Evolutionary conservation across 192 early-diverging fungal species (phyloP).

Genomic region (Coemansia sp.): DNA sequence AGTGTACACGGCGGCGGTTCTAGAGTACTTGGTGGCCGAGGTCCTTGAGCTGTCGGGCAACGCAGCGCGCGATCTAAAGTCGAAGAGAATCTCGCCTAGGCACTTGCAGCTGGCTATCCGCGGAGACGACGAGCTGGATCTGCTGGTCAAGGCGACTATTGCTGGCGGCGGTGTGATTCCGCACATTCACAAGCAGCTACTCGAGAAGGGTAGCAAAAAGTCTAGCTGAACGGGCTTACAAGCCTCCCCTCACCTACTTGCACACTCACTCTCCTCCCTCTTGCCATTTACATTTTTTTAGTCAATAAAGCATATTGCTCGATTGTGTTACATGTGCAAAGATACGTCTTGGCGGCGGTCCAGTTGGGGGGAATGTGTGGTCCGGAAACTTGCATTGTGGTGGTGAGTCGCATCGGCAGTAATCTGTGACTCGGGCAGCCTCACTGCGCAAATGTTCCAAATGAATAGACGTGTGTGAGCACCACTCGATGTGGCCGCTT

Average conservation of each 20-base stretch:
- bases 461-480: not conserved
- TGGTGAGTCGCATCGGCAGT: not conserved
- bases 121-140: constrained; percentile 88
- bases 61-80: constrained; percentile 86
- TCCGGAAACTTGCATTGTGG: not conserved
- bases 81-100: constrained; percentile 86
- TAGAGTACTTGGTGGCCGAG: constrained; percentile 92
- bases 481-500: not conserved
- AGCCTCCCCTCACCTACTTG: not conserved
- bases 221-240: constrained; percentile 2
- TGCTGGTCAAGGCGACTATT: constrained; percentile 86
- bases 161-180: constrained; percentile 85
- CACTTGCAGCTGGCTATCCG: constrained; percentile 90
- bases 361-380: not conserved
- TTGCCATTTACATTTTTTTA: not conserved
- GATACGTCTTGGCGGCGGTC: not conserved
- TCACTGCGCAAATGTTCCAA: constrained; percentile 2
- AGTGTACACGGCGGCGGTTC: constrained; percentile 86
- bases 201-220: constrained; percentile 53
- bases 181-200: constrained; percentile 54
- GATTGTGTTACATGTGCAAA: not conserved
- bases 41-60: constrained; percentile 92
- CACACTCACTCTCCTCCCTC: not conserved
- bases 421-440: not conserved
- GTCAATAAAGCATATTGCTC: not conserved